Evolutionary conservation across 148 eudicot genomes (phyloP).

Genomic region (Amaranthus cruentus): DNA sequence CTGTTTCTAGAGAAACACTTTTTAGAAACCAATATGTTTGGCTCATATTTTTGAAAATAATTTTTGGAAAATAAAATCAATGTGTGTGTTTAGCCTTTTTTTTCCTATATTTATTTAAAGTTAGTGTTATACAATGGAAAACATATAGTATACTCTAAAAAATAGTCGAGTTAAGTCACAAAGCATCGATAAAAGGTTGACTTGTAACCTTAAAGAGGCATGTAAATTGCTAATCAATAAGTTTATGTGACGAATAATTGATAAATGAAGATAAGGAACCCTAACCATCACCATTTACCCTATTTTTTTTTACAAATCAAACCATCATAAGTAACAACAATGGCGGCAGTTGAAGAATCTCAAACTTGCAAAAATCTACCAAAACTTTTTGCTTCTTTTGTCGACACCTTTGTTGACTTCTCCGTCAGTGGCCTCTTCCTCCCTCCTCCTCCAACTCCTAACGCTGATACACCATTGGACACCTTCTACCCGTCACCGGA

Average conservation of each 20-base stretch:
- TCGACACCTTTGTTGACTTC: conserved; percentile 60
- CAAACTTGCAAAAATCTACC: conserved; percentile 48
- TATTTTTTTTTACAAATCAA: conserved; percentile 5
- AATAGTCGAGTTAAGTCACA: too few species aligned
- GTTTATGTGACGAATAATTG: not conserved
- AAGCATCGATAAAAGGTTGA: too few species aligned
- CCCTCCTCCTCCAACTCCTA: conserved; percentile 27
- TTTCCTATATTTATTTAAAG: too few species aligned
- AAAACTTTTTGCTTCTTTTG: conserved; percentile 55
- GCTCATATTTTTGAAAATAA: too few species aligned
- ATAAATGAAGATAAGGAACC: not conserved
- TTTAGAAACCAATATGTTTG: too few species aligned
- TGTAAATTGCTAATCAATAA: not conserved
- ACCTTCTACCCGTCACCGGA: conserved; percentile 46
- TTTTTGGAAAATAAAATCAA: too few species aligned
- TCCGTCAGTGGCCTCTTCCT: conserved; percentile 68
- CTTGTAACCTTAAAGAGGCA: too few species aligned
- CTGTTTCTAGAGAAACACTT: too few species aligned
- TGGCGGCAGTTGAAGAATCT: conserved; percentile 13
- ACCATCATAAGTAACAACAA: conserved; percentile 1
- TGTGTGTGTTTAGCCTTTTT: too few species aligned
- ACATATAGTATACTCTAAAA: too few species aligned
- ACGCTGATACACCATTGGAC: conserved; percentile 17
- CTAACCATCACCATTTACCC: conserved; percentile 7
- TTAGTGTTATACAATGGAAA: too few species aligned